phyloP scores from a whole-genome alignment of 176 grass and related monocot genomes.

The Zizania latifolia region DNA sequence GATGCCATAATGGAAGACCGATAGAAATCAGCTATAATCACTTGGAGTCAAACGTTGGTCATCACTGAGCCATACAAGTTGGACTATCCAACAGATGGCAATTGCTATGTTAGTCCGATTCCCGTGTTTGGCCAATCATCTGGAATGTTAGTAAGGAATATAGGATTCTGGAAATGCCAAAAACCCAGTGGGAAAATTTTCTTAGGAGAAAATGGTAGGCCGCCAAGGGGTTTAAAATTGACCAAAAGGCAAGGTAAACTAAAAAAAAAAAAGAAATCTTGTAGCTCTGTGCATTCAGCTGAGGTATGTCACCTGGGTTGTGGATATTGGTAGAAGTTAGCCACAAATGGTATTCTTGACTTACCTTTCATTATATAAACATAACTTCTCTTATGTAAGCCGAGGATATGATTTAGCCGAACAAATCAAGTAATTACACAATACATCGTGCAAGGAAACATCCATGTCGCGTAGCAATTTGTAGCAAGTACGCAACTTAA shows the following conservation, averaged over 20 bases:
- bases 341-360: neutral
- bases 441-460: neutral
- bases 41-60: neutral
- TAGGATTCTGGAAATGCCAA: too few relatives aligned
- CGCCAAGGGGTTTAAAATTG: neutral
- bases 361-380: neutral
- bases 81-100: neutral
- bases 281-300: neutral
- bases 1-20: neutral
- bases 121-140: too few relatives aligned
- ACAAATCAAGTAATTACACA: neutral
- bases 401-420: neutral
- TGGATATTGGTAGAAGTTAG: neutral
- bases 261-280: neutral
- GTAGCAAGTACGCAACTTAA: neutral
- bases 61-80: neutral
- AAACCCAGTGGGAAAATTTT: too few relatives aligned
- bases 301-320: neutral
- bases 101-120: too few relatives aligned
- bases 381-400: neutral
- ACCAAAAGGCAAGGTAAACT: neutral
- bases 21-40: neutral
- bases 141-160: too few relatives aligned
- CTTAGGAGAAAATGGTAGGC: neutral
- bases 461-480: neutral